Base-by-base conservation (phyloP, 116 monocot genomes). In the Posidonia oceanica region DNA sequence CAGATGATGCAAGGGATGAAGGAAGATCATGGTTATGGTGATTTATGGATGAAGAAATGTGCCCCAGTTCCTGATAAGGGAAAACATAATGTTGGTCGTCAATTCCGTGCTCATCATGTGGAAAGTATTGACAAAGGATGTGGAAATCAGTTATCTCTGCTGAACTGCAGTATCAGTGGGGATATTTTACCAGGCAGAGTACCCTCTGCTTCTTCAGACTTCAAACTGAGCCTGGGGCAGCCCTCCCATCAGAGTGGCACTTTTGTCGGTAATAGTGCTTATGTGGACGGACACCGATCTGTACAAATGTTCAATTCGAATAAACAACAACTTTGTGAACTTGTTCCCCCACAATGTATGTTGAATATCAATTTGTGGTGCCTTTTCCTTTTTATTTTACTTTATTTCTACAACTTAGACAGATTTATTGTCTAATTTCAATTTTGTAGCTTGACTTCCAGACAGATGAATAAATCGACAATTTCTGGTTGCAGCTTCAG, bases 201-300 rank as follows among this genome's bases (percentile, higher is more conserved):
- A 38, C 55, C 69, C 3, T 38, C n/a, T n/a, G 18, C 63, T 67
- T 62, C 84, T 67, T 88, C 93, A 64, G 80, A 71, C 67, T 73
- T 82, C 64, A 88, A 88, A 76, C 70, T 96, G 75, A 83, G 85
- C 67, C 88, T 91, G 51, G 88, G 95, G 74, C 95, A 91, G 64
- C 88, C 88, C 69, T 81, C 86, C 68, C 81, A 81, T 70, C 74
- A 80, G 69, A 73, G 58, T 62, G 74, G 69, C 64, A 58, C 53
- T 55, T 71, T 76, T 55, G 36, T 54, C 18, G 52, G 39, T 48
- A 73, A 71, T 57, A 67, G 59, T 75, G 69, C 84, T 69, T 59
- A 63, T 68, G 29, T 41, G n/a, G 38, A 41, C 38, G 11, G 18
- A 3, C 40, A 64, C 10, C 64, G 39, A 23, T 61, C 36, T 8